phyloP scores from a whole-genome alignment of 1,139 yeast species.

The Meyerozyma athensensis region DNA sequence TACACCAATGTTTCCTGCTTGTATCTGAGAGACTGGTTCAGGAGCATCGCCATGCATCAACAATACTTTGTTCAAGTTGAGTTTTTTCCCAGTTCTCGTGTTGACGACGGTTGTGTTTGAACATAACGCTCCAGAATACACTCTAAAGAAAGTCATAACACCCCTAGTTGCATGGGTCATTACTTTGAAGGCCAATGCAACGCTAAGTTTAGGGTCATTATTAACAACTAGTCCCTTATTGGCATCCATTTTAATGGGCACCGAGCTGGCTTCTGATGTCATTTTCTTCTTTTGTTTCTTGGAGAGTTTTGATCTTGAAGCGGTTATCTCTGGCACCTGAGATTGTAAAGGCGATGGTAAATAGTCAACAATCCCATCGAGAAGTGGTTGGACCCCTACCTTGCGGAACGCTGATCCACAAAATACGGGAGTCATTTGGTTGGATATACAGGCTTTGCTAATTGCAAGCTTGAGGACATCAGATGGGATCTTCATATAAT shows the following conservation, averaged over 20 bases:
- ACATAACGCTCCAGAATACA: slow-evolving; percentile 73
- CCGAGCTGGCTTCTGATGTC: slow-evolving; percentile 13
- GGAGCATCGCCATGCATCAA: slow-evolving; percentile 89
- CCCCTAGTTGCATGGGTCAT: slow-evolving; percentile 82
- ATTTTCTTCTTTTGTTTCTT: slow-evolving; percentile 8
- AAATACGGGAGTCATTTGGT: slow-evolving; percentile 67
- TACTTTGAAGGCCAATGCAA: slow-evolving; percentile 91
- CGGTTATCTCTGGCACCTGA: slow-evolving; percentile 49
- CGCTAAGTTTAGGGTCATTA: slow-evolving; percentile 52
- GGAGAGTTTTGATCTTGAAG: slow-evolving; percentile 14
- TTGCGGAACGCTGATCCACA: slow-evolving; percentile 93
- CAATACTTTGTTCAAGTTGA: slow-evolving; percentile 63
- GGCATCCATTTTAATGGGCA: slow-evolving; percentile 35
- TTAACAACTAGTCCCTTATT: slow-evolving; percentile 49
- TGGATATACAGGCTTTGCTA: slow-evolving; percentile 54
- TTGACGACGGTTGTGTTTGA: slow-evolving; percentile 62
- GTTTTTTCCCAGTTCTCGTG: slow-evolving; percentile 63
- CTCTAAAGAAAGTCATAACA: slow-evolving; percentile 78
- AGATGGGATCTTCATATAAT: slow-evolving; percentile 61
- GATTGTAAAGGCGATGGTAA: slow-evolving; percentile 80
- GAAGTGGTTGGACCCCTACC: slow-evolving; percentile 89
- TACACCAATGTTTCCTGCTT: slow-evolving; percentile 88
- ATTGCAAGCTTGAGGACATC: slow-evolving; percentile 52
- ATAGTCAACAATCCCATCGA: slow-evolving; percentile 75
- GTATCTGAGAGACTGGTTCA: slow-evolving; percentile 57